Conservation (phyloP, 805 yeast genomes). For the Cyberlindnera mrakii region DNA sequence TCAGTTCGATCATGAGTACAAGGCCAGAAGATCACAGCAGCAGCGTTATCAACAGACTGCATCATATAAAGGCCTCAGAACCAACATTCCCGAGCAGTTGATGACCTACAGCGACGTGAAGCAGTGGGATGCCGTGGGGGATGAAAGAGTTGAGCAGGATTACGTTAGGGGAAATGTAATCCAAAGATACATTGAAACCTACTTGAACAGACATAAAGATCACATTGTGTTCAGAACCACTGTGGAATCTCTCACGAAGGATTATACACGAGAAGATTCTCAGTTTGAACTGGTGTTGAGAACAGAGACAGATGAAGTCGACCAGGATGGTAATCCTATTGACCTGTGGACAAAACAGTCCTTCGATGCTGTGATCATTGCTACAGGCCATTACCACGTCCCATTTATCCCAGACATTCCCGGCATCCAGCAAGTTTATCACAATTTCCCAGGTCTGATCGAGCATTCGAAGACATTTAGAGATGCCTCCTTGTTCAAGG, state of each 20-base stretch:
- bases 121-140: constrained; percentile 26
- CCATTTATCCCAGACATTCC: constrained; percentile 46
- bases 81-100: constrained; percentile 38
- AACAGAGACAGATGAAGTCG: constrained; percentile 17
- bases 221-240: constrained; percentile 28
- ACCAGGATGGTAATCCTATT: constrained; percentile 15
- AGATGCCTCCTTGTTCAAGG: constrained; percentile 15
- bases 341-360: constrained; percentile 34
- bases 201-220: constrained; percentile 28
- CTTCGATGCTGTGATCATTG: constrained; percentile 40
- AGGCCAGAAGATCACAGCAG: constrained; percentile 7
- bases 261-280: constrained; percentile 8
- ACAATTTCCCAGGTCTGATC: constrained; percentile 14
- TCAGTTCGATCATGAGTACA: background rate
- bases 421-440: constrained; percentile 34
- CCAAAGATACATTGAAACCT: constrained; percentile 45
- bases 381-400: constrained; percentile 51
- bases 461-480: constrained; percentile 28
- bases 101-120: constrained; percentile 40
- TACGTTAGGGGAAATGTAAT: constrained; percentile 47
- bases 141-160: constrained; percentile 32
- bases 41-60: constrained; percentile 28
- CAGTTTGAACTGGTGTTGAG: constrained; percentile 29
- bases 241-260: constrained; percentile 32
- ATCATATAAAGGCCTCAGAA: constrained; percentile 25